Conservation (phyloP, 208 protist genomes). For the Acanthamoeba quina region DNA sequence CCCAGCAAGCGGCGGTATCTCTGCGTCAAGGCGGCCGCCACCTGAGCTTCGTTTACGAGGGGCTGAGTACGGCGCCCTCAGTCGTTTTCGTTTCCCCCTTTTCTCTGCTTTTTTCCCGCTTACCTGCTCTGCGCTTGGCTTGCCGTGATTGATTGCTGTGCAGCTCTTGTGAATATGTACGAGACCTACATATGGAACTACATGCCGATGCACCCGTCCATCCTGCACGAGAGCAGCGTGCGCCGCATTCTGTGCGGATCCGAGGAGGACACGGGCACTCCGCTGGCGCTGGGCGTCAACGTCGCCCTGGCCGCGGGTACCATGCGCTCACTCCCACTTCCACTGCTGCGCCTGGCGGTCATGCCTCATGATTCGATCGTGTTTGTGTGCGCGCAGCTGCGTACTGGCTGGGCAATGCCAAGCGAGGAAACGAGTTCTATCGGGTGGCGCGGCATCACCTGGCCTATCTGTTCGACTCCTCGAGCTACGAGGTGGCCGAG, state of each 20-base stretch:
- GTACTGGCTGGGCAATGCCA: conserved; percentile 4
- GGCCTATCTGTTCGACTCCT: conserved; percentile 55
- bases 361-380: neutral
- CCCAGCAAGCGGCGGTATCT: neutral
- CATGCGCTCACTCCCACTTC: neutral
- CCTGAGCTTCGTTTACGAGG: conserved; percentile 12
- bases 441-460: conserved; percentile 33
- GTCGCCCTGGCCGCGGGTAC: conserved; percentile 18
- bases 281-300: conserved; percentile 56
- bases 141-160: neutral
- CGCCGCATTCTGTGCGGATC: neutral
- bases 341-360: neutral
- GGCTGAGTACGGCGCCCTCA: neutral
- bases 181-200: conserved; percentile 59
- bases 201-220: conserved; percentile 33
- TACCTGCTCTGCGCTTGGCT: neutral
- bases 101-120: neutral
- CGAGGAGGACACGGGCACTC: conserved; percentile 44
- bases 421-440: conserved; percentile 66
- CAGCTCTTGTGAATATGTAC: conserved; percentile 33
- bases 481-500: conserved; percentile 54
- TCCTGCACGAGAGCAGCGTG: conserved; percentile 56
- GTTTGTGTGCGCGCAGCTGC: neutral
- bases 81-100: neutral
- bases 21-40: neutral